Percentiles rank a stretch among this genome's conserved stretches.
Evolutionary conservation across 441 rosid genomes (phyloP).

Genomic region (Theobroma grandiflorum): DNA sequence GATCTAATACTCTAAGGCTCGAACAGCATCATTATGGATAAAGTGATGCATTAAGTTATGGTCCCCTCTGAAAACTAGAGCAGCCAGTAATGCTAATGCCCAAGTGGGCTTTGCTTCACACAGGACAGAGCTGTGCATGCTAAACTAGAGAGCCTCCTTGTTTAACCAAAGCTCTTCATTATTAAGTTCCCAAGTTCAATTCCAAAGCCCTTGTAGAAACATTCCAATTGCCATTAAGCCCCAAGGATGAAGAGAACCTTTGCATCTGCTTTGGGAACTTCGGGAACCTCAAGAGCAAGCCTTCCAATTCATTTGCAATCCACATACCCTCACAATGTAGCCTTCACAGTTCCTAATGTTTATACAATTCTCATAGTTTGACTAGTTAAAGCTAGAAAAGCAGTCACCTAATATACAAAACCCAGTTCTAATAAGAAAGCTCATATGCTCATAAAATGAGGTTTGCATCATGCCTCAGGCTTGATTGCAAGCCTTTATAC

Average conservation of each 20-base stretch:
- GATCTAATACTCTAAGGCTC: not conserved
- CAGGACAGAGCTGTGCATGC: not conserved
- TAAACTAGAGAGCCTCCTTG: not conserved
- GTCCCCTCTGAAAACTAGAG: not conserved
- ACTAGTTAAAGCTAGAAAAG: constrained; percentile 16
- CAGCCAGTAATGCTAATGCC: not conserved
- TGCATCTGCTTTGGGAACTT: not conserved
- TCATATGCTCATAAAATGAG: constrained; percentile 7
- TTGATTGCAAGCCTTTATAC: not conserved
- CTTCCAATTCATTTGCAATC: not conserved
- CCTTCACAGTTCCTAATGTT: constrained; percentile 5
- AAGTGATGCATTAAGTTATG: not conserved
- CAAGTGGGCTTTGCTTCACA: not conserved
- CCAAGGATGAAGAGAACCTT: not conserved
- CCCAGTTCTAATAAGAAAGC: constrained; percentile 9
- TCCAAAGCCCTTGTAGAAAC: not conserved
- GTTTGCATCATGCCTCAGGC: not conserved
- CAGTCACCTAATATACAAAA: not conserved
- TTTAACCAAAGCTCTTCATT: not conserved
- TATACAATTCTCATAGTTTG: not conserved
- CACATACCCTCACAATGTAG: constrained; percentile 10
- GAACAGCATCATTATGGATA: not conserved
- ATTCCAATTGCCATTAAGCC: constrained; percentile 10
- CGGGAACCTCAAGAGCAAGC: not conserved
- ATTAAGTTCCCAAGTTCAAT: constrained; percentile 18